These are phyloP conservation scores for Solanum hybrid DNA, from an alignment of 305 asterid species.

Conservation along the genomic window DNA sequence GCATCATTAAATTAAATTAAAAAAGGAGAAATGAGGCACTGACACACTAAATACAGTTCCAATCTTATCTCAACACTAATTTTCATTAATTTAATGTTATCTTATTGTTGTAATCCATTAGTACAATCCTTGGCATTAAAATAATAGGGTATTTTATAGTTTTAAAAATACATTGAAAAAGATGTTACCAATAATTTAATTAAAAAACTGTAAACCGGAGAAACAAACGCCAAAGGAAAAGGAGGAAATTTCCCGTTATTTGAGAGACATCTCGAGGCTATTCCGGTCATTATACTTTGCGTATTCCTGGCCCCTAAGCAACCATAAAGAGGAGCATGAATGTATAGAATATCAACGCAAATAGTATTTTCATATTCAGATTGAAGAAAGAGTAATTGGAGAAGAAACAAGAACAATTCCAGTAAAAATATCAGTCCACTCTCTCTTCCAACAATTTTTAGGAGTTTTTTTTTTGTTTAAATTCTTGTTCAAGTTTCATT, in stretches of 20 bases:
- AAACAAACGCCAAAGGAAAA: neutral
- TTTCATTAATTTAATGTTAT: neutral
- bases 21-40: neutral
- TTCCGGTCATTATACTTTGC: slow-evolving; percentile 17
- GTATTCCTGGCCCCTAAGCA: neutral
- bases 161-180: neutral
- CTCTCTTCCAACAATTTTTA: neutral
- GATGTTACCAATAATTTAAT: neutral
- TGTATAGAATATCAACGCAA: neutral
- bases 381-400: neutral
- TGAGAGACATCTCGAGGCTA: slow-evolving; percentile 17
- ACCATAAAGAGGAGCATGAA: neutral
- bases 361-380: neutral
- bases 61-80: slow-evolving; percentile 2
- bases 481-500: neutral
- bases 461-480: neutral
- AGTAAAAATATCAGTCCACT: neutral
- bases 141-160: neutral
- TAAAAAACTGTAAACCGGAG: neutral
- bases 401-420: neutral
- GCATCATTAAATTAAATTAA: neutral
- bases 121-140: neutral
- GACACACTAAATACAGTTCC: neutral
- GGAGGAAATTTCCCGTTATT: slow-evolving; percentile 17
- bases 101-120: neutral